Evolutionary conservation across 2,329 filamentous ascomycete species (phyloP).

Genomic region (Penicillium olsonii): DNA sequence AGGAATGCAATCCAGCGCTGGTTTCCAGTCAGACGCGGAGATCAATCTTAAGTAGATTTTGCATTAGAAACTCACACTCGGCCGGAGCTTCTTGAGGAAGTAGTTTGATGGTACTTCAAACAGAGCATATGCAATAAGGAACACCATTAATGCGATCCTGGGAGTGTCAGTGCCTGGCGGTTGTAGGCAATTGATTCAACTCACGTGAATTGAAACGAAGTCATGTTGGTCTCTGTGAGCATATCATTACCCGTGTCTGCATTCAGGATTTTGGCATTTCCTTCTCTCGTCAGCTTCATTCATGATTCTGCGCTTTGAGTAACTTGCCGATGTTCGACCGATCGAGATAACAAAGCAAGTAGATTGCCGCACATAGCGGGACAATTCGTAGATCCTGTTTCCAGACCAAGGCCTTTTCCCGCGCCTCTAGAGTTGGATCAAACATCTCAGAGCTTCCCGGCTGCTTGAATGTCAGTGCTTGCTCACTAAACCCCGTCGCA

Average conservation of each 20-base stretch:
- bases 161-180: slow-evolving; percentile 6
- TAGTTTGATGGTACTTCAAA: slow-evolving; percentile 55
- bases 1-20: slow-evolving; percentile 52
- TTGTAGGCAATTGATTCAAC: slow-evolving; percentile 4
- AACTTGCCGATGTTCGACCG: slow-evolving; percentile 63
- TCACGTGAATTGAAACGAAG: slow-evolving; percentile 60
- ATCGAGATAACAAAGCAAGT: slow-evolving; percentile 69
- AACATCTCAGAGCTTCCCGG: slow-evolving; percentile 6
- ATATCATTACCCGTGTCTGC: slow-evolving; percentile 62
- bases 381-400: slow-evolving; percentile 66
- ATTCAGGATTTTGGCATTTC: slow-evolving; percentile 68
- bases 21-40: not conserved
- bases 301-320: too few species aligned
- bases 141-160: slow-evolving; percentile 50
- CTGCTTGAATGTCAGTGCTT: slow-evolving; percentile 6
- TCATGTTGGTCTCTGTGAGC: slow-evolving; percentile 63
- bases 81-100: slow-evolving; percentile 50
- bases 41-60: not conserved
- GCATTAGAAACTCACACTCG: slow-evolving; percentile 36
- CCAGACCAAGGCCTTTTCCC: slow-evolving; percentile 46
- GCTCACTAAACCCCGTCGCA: not conserved
- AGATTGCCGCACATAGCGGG: slow-evolving; percentile 64
- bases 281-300: slow-evolving; percentile 21
- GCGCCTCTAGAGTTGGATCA: slow-evolving; percentile 13
- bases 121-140: slow-evolving; percentile 51